Evolutionary conservation across 257 asterid genomes (phyloP), one percentile per base, ranked within the genome.

Genomic region (Cynanchum wilfordii): DNA sequence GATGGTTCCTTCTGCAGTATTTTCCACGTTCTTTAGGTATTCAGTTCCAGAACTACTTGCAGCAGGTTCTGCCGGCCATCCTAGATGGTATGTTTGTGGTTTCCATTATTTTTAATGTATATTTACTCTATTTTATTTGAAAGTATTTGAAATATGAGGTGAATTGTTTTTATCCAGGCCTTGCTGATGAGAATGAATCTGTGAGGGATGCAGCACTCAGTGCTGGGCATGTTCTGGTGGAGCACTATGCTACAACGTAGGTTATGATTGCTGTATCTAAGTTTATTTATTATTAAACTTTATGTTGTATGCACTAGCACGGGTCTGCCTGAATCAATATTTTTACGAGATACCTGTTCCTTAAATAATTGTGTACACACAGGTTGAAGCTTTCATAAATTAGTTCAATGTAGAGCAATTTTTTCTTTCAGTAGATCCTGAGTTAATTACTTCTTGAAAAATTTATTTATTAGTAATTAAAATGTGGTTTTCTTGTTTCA

Each of bases 171-270:
- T 72, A 40, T 72, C 54, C 85, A 95, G 99, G 99, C 50, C 97
- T 95, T 68, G 99, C 99, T 73, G 99, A 95, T 84, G 99, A 95
- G 89, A 95, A 92, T 79, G 99, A 95, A 80, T 95, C 99, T 75
- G 99, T 95, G 29, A 96, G 99, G 60, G 99, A 95, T 45, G 99
- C 98, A 63, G 98, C 99, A 63, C 96, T 95, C 76, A 88, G 97
- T 80, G 97, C 98, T 71, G 99, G 99, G 80, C 99, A 89, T 87
- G 99, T 95, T 77, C 82, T 95, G 81, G 99, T 95, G 83, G 98
- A 95, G 84, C 96, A 95, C 76, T 95, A 95, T 80, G 98, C 99
- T 75, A 82, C 91, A 73, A 90, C 99, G 98, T 95, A 86, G 62
- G 96, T 77, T 51, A 73, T 62, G 68, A 7, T 62, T 30, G 24